phyloP scores from a whole-genome alignment of 192 early-diverging fungal species.

The Chytriomyces sp. region DNA sequence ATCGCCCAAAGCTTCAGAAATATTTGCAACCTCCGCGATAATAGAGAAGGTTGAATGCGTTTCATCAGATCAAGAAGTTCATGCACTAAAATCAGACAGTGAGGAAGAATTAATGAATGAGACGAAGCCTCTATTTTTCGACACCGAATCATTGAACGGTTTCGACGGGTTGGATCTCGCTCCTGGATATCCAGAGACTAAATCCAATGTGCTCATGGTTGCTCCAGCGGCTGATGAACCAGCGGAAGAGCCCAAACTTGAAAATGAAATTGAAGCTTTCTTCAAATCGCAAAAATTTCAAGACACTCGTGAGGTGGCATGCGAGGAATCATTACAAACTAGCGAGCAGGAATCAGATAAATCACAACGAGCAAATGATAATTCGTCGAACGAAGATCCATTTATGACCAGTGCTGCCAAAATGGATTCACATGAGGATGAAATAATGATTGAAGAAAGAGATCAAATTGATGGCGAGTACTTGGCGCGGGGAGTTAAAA shows the following conservation, averaged over 20 bases:
- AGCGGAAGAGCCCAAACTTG: conserved; percentile 8
- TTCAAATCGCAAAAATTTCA: conserved; percentile 13
- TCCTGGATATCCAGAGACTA: not conserved
- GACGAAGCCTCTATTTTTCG: not conserved
- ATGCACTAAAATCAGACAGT: not conserved
- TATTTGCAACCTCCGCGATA: not conserved
- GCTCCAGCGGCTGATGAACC: not conserved
- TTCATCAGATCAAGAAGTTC: not conserved
- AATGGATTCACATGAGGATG: not conserved
- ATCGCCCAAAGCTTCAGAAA: not conserved
- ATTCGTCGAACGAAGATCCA: too few relatives aligned
- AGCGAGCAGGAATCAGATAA: too few relatives aligned
- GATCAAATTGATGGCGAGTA: conserved; percentile 3
- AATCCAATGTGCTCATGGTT: too few relatives aligned
- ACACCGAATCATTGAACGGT: too few relatives aligned
- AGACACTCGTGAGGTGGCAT: too few relatives aligned
- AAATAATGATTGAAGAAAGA: not conserved
- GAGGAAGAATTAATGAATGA: not conserved
- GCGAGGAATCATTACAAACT: too few relatives aligned
- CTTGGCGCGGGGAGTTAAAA: not conserved
- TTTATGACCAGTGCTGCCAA: too few relatives aligned
- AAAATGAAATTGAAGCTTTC: conserved; percentile 22
- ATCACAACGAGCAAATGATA: too few relatives aligned
- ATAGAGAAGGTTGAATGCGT: not conserved
- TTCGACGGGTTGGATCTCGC: too few relatives aligned